Evolutionary conservation across 495 filamentous ascomycete species (phyloP), one percentile per base, ranked within the genome.

Genomic region (Penicillium desertorum): DNA sequence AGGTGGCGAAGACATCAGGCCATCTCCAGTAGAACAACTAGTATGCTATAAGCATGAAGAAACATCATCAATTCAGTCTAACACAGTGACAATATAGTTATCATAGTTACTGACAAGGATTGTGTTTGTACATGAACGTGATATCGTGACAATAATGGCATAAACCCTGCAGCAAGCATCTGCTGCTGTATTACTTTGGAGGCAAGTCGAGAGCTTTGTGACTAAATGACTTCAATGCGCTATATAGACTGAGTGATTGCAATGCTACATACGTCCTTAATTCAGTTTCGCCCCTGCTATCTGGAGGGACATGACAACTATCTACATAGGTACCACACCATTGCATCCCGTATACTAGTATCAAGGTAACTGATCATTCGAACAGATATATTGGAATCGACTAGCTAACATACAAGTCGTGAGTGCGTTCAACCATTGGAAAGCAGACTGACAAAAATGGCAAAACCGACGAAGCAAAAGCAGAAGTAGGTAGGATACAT

Each of bases 351-450:
- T n/a, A 39, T n/a, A 39, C 2, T 29, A 2, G 23, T 39, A 23
- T 27, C 11, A 5, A 29, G n/a, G 17, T 30, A 22, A 30, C 20
- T 5, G 41, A 32, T 43, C 34, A 22, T 22, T 47, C 34, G 47
- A 55, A 56, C 23, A 55, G 42, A 59, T 39, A 51, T 50, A 54
- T 55, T 62, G 27, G 47, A 60, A 48, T 53, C 45, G 23, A 53
- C 19, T 20, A 53, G 56, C 53, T 64, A 67, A 50, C 61, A 39
- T 64, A 67, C 58, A 67, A 48, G 54, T 67, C 64, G 58, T 67
- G 49, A 67, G 56, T 45, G 39, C 58, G 51, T 61, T 50, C 25
- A 55, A 45, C 45, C 61, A 61, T 66, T 27, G 54, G 45, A 47
- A 51, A 44, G 54, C 54, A 56, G 39, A 55, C 49, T 42, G 36